These are phyloP conservation scores for Paramecium sonneborni DNA, from an alignment of 73 alveolate species.

Conservation along the genomic window DNA sequence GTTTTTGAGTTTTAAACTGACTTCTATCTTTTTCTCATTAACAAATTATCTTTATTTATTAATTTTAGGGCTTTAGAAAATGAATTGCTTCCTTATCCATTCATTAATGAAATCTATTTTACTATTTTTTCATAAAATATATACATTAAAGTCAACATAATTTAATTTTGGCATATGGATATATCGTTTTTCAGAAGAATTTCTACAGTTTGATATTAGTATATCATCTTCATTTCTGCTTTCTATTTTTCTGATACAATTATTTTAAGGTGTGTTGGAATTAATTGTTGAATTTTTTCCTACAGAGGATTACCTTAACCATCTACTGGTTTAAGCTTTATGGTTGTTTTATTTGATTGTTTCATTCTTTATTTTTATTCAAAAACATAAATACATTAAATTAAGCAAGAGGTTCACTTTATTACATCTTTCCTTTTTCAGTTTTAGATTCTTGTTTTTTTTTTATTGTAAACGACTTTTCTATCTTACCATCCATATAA, in stretches of 20 bases:
- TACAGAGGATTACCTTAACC: background rate
- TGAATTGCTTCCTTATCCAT: background rate
- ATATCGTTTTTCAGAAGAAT: background rate
- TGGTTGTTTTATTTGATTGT: background rate
- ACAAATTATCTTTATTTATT: background rate
- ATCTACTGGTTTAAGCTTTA: background rate
- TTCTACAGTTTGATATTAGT: background rate
- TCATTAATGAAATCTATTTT: background rate
- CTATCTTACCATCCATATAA: background rate
- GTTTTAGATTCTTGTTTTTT: background rate
- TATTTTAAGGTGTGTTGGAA: background rate
- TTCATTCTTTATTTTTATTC: background rate
- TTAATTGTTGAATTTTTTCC: background rate
- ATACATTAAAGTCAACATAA: background rate
- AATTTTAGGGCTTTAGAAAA: background rate
- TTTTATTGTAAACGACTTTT: background rate
- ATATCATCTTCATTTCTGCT: conserved; percentile 2
- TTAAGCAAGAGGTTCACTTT: conserved; percentile 21
- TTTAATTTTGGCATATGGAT: background rate
- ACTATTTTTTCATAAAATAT: background rate
- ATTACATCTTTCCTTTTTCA: background rate
- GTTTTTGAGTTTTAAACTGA: background rate
- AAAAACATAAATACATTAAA: background rate
- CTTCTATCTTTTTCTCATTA: background rate
- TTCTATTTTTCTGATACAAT: background rate